Evolutionary conservation across 257 asterid genomes (phyloP), one percentile per base, ranked within the genome.

Genomic region (Nyctanthes arbortristis): DNA sequence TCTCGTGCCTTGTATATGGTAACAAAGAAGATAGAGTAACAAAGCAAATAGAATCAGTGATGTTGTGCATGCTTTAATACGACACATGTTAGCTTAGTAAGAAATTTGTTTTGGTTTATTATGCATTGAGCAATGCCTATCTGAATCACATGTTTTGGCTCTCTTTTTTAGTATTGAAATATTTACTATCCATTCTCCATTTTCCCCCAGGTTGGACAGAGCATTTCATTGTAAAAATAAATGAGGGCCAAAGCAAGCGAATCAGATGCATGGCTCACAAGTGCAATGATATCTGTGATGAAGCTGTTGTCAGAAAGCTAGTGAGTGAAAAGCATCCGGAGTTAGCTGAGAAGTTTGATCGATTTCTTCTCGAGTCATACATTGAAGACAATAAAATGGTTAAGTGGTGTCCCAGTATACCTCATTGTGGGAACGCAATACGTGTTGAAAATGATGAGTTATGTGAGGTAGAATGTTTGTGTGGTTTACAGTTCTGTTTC

Each of bases 371-470:
- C 16, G 99, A 94, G 82, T 94, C 99, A 1, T 94, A 94, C 75
- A 91, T 94, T 59, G 99, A 91, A 81, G 99, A 94, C 84, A 94
- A 94, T 77, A 91, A 80, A 77, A 94, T 87, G 97, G 97, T 94
- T 33, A 89, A 94, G 74, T 94, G 99, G 99, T 94, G 97, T 74
- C 97, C 97, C 16, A 94, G 99, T 67, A 63, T 75, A 59, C 99
- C 99, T n/a, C 97, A 94, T 73, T 94, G 99, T 82, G 99, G 99
- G 74, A 91, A 88, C 67, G 99, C 99, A 30, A 89, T 94, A 70
- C 83, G 99, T 56, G 88, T 94, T 11, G 97, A 94, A 75, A 77
- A 75, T 40, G 97, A 91, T 76, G 96, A 82, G 67, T 79, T 85
- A 60, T 91, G 96, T 58, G 99, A 94, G 84, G 97, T 94, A 33